Evolutionary conservation across 2,329 filamentous ascomycete genomes (phyloP).

Genomic region (Nothophoma quercina): DNA sequence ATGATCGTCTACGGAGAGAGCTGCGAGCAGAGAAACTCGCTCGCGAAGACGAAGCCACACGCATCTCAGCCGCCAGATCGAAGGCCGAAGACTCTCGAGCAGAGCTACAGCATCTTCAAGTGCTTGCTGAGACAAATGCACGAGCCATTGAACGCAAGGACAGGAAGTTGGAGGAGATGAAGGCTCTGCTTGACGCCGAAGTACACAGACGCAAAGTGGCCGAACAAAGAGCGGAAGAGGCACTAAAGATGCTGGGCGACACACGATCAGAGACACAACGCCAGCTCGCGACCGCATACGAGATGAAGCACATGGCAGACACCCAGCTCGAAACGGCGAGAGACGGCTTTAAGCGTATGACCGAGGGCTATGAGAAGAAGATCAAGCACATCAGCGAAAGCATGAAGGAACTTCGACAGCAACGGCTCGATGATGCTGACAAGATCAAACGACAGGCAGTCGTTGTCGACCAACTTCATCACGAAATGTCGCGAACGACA

Average conservation of each 20-base stretch:
- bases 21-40: slow-evolving; percentile 53
- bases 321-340: slow-evolving; percentile 72
- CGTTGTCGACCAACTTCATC: slow-evolving; percentile 75
- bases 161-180: slow-evolving; percentile 74
- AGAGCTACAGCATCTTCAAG: slow-evolving; percentile 73
- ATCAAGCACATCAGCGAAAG: slow-evolving; percentile 63
- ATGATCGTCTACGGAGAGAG: slow-evolving; percentile 78
- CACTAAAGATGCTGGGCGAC: slow-evolving; percentile 72
- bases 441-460: slow-evolving; percentile 64
- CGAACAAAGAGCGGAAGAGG: slow-evolving; percentile 64
- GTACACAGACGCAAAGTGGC: slow-evolving; percentile 67
- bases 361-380: slow-evolving; percentile 54
- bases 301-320: slow-evolving; percentile 61
- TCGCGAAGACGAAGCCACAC: slow-evolving; percentile 75
- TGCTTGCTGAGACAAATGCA: slow-evolving; percentile 76
- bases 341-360: slow-evolving; percentile 74
- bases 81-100: slow-evolving; percentile 73
- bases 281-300: slow-evolving; percentile 66
- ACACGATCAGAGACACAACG: slow-evolving; percentile 65
- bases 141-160: slow-evolving; percentile 75
- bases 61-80: slow-evolving; percentile 71
- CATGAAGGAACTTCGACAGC: slow-evolving; percentile 41
- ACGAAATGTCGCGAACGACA: slow-evolving; percentile 68
- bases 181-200: slow-evolving; percentile 69
- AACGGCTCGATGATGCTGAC: slow-evolving; percentile 41